Evolutionary conservation across 2,329 filamentous ascomycete genomes (phyloP).

Genomic region (Alternaria longipes): DNA sequence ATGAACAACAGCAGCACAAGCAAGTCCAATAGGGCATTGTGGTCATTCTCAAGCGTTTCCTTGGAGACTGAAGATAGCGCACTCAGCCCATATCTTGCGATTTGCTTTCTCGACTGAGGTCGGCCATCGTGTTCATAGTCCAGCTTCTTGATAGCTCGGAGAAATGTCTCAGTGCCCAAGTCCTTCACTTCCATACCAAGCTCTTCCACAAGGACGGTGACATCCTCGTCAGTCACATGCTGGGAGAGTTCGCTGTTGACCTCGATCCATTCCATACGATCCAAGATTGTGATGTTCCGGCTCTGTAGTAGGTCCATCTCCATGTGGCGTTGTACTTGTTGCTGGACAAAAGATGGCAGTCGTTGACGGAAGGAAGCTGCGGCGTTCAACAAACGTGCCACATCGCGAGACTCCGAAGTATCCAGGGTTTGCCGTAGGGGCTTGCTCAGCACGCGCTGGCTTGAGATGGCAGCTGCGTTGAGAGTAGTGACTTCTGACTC

Average conservation of each 20-base stretch:
- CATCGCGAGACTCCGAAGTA: conserved; percentile 55
- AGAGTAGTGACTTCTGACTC: conserved; percentile 77
- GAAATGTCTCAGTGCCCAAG: conserved; percentile 61
- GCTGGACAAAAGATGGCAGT: conserved; percentile 74
- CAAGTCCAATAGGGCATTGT: conserved; percentile 80
- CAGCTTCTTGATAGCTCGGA: conserved; percentile 61
- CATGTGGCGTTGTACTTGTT: conserved; percentile 73
- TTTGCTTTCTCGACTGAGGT: conserved; percentile 55
- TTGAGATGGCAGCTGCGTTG: conserved; percentile 63
- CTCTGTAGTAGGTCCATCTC: conserved; percentile 79
- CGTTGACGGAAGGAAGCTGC: conserved; percentile 74
- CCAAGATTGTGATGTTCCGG: conserved; percentile 64
- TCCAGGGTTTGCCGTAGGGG: conserved; percentile 46
- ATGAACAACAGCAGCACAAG: conserved; percentile 86
- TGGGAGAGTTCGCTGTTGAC: conserved; percentile 80
- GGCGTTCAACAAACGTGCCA: conserved; percentile 72
- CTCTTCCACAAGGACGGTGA: conserved; percentile 67
- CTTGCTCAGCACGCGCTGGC: conserved; percentile 25
- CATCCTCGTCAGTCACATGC: conserved; percentile 81
- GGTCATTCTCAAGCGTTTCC: conserved; percentile 77
- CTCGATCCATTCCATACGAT: conserved; percentile 80
- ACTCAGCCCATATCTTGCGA: conserved; percentile 80
- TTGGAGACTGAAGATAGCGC: conserved; percentile 79
- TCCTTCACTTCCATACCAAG: conserved; percentile 60
- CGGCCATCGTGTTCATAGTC: conserved; percentile 50